phyloP scores from a whole-genome alignment of 371 early-diverging fungal species.

The Rhizopus arrhizus region DNA sequence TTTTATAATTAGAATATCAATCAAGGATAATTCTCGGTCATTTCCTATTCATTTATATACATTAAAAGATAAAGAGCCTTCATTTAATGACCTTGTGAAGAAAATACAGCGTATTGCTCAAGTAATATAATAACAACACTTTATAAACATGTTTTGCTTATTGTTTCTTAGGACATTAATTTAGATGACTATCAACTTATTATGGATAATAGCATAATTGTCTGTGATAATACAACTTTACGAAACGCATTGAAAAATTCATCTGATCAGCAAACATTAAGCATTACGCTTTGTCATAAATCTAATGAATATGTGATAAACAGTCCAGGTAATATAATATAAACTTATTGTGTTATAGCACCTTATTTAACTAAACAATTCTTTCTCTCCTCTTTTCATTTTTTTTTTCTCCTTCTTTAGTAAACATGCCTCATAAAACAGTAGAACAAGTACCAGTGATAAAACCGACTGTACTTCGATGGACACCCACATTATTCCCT shows the following conservation, averaged over 20 bases:
- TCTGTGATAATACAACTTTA: slow-evolving; percentile 40
- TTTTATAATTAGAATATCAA: slow-evolving; percentile 28
- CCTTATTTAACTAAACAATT: not conserved
- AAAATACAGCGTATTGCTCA: slow-evolving; percentile 35
- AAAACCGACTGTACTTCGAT: slow-evolving; percentile 46
- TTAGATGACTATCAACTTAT: slow-evolving; percentile 38
- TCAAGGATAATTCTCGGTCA: slow-evolving; percentile 32
- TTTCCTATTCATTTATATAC: slow-evolving; percentile 41
- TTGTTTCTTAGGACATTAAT: slow-evolving; percentile 24
- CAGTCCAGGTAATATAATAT: slow-evolving; percentile 4
- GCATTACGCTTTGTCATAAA: slow-evolving; percentile 37
- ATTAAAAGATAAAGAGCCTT: slow-evolving; percentile 37
- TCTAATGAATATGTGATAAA: slow-evolving; percentile 18
- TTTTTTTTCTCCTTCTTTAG: not conserved
- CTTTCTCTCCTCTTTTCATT: not conserved
- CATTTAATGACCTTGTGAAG: slow-evolving; percentile 38
- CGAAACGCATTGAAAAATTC: slow-evolving; percentile 28
- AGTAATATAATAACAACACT: slow-evolving; percentile 12
- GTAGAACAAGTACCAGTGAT: slow-evolving; percentile 39
- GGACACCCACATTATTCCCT: slow-evolving; percentile 31
- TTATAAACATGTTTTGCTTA: slow-evolving; percentile 4
- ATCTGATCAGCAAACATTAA: slow-evolving; percentile 30
- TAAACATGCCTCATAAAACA: slow-evolving; percentile 2
- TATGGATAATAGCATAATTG: slow-evolving; percentile 14
- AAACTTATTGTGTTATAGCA: not conserved